Evolutionary conservation across 2,329 filamentous ascomycete species (phyloP).

Genomic region (Truncatella angustata): DNA sequence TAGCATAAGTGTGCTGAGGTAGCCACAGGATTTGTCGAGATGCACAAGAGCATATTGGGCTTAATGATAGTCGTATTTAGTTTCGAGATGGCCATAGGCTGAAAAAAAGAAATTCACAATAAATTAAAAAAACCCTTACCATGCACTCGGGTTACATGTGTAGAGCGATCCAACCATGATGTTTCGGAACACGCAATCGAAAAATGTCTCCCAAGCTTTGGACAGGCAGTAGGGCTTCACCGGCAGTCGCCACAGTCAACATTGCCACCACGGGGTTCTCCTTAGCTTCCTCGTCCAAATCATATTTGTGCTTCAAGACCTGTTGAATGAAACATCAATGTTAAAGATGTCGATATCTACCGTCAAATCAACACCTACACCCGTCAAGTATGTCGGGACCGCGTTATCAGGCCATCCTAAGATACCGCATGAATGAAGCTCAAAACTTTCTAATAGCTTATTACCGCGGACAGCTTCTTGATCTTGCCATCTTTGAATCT

Average conservation of each 20-base stretch:
- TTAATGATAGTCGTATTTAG: neutral
- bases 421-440: too few relatives aligned
- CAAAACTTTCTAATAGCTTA: too few relatives aligned
- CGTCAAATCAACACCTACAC: too few relatives aligned
- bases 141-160: neutral
- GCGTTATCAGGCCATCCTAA: too few relatives aligned
- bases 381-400: too few relatives aligned
- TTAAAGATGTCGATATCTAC: too few relatives aligned
- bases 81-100: neutral
- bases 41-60: neutral
- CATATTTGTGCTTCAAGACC: too few relatives aligned
- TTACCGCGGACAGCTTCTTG: too few relatives aligned
- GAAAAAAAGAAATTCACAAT: neutral
- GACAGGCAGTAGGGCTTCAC: neutral
- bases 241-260: neutral
- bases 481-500: too few relatives aligned
- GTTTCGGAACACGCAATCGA: neutral
- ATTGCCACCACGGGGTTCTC: neutral
- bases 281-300: too few relatives aligned
- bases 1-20: neutral
- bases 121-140: too few relatives aligned
- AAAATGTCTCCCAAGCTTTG: neutral
- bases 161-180: neutral
- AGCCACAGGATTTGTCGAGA: neutral
- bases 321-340: too few relatives aligned